Conservation (phyloP, 2,329 filamentous ascomycete species). For the Magnaporthiopsis incrustans region DNA sequence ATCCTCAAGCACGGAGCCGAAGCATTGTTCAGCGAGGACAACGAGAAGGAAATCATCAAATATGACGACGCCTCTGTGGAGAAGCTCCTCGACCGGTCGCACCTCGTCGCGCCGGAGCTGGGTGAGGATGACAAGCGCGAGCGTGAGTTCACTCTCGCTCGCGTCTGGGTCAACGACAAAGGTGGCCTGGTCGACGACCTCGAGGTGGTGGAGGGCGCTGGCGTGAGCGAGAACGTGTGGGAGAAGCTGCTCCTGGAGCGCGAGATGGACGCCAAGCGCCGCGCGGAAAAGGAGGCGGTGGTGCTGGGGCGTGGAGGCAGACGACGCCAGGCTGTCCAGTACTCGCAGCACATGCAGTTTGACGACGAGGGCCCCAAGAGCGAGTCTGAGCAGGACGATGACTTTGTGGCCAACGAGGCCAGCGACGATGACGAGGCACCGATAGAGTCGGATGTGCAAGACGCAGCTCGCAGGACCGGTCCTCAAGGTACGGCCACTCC, state of each 20-base stretch:
- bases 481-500: constrained; percentile 11
- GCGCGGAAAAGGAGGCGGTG: constrained; percentile 60
- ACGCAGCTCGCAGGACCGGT: constrained; percentile 1
- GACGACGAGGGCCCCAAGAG: constrained; percentile 16
- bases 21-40: constrained; percentile 73
- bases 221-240: constrained; percentile 67
- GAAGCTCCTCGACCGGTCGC: constrained; percentile 78
- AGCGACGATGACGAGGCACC: constrained; percentile 15
- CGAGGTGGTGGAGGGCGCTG: constrained; percentile 38
- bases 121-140: constrained; percentile 54
- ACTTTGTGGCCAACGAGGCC: constrained; percentile 17
- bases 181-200: constrained; percentile 57
- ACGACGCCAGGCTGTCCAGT: constrained; percentile 44
- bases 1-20: constrained; percentile 83
- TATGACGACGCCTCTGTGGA: constrained; percentile 83
- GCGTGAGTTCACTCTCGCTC: constrained; percentile 79
- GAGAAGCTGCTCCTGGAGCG: constrained; percentile 80
- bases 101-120: constrained; percentile 63
- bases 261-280: constrained; percentile 67
- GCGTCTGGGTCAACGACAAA: constrained; percentile 84
- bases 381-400: constrained; percentile 18
- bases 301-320: constrained; percentile 81
- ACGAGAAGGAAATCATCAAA: constrained; percentile 61
- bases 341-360: constrained; percentile 7
- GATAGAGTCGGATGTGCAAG: background rate